These are phyloP conservation scores for Fusarium marasasianum DNA, from an alignment of 2,329 filamentous ascomycete species.

Conservation along the genomic window DNA sequence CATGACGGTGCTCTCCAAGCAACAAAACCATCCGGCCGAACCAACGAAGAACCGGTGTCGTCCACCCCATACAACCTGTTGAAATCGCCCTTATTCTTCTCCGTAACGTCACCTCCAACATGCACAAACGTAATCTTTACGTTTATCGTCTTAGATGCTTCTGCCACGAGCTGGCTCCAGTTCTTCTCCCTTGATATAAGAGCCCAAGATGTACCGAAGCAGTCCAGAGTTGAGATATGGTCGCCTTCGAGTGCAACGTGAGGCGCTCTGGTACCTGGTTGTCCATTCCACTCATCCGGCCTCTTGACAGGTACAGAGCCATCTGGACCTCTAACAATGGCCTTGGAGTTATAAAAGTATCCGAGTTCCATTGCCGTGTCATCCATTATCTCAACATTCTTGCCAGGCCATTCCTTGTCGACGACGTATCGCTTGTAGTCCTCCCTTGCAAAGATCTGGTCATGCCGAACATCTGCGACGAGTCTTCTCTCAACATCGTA, in stretches of 20 bases:
- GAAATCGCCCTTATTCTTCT: not conserved
- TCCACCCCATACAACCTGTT: not conserved
- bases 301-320: slow-evolving; percentile 10
- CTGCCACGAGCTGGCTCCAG: not conserved
- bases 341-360: slow-evolving; percentile 16
- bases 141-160: not conserved
- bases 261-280: slow-evolving; percentile 36
- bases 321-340: not conserved
- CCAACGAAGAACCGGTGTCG: not conserved
- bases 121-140: slow-evolving; percentile 1
- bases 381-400: slow-evolving; percentile 6
- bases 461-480: slow-evolving; percentile 40
- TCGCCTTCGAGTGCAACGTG: slow-evolving; percentile 19
- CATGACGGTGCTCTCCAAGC: slow-evolving; percentile 3
- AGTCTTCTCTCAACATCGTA: slow-evolving; percentile 51
- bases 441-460: slow-evolving; percentile 38
- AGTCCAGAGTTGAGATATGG: slow-evolving; percentile 19
- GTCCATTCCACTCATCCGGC: slow-evolving; percentile 38
- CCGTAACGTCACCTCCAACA: not conserved
- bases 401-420: slow-evolving; percentile 11
- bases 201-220: slow-evolving; percentile 10
- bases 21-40: slow-evolving; percentile 24
- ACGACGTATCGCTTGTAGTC: slow-evolving; percentile 25
- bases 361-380: slow-evolving; percentile 27
- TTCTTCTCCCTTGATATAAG: slow-evolving; percentile 13